phyloP scores from a whole-genome alignment of 2,329 filamentous ascomycete species.

The Trichoderma guizhouense region DNA sequence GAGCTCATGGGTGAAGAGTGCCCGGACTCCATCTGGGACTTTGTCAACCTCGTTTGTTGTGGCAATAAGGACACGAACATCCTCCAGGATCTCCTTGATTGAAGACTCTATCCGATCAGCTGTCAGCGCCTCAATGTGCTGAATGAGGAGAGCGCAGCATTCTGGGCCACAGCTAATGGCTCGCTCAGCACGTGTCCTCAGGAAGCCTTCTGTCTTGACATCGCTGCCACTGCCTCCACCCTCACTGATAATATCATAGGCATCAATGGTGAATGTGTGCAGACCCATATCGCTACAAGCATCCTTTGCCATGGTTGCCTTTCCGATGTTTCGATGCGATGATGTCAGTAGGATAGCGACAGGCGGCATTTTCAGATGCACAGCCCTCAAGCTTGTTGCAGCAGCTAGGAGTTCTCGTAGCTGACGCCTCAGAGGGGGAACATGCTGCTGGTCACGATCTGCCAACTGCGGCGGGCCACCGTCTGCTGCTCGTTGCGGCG shows the following conservation, averaged over 20 bases:
- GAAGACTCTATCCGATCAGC: constrained; percentile 86
- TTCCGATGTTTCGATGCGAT: constrained; percentile 90
- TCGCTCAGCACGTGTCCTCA: constrained; percentile 82
- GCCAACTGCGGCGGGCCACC: constrained; percentile 40
- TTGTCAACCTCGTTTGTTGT: constrained; percentile 96
- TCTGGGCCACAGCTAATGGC: constrained; percentile 84
- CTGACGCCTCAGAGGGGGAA: constrained; percentile 62
- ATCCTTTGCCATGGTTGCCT: constrained; percentile 70
- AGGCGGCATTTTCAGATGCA: constrained; percentile 82
- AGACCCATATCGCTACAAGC: constrained; percentile 87
- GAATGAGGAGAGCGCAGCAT: constrained; percentile 79
- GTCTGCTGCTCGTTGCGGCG: constrained; percentile 48
- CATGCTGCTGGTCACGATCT: constrained; percentile 48
- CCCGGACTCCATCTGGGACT: constrained; percentile 82
- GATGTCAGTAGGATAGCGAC: constrained; percentile 86
- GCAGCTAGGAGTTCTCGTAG: constrained; percentile 82
- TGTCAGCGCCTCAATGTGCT: constrained; percentile 85
- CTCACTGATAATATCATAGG: constrained; percentile 92
- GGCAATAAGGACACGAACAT: constrained; percentile 79
- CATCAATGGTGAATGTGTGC: constrained; percentile 84
- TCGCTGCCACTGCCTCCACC: constrained; percentile 77
- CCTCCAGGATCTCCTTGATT: constrained; percentile 77
- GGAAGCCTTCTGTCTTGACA: constrained; percentile 87
- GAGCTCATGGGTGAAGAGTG: constrained; percentile 91
- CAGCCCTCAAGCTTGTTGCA: constrained; percentile 80